Conservation (phyloP, 2,329 filamentous ascomycete genomes). For the Ophiobolus disseminans region DNA sequence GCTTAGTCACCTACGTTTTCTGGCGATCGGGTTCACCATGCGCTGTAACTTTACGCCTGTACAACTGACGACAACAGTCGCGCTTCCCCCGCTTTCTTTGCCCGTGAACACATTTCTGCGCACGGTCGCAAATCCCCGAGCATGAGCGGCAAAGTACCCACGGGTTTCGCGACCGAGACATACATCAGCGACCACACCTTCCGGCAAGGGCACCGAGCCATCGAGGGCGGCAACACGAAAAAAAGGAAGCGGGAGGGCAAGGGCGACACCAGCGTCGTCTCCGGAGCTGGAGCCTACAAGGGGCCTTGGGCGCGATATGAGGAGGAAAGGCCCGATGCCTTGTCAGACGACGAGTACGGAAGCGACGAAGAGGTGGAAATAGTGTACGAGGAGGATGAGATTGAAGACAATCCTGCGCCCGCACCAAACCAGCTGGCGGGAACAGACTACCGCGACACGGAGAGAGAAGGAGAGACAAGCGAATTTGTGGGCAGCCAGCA, state of each 20-base stretch:
- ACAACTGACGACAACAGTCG: not conserved
- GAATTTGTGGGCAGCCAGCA: conserved; percentile 84
- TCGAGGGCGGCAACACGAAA: conserved; percentile 70
- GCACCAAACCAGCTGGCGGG: conserved; percentile 67
- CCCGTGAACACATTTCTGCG: too few species aligned
- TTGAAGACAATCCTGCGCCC: conserved; percentile 63
- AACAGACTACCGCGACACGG: conserved; percentile 58
- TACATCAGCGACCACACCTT: conserved; percentile 92
- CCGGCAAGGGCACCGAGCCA: conserved; percentile 81
- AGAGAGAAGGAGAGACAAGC: conserved; percentile 71
- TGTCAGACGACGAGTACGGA: conserved; percentile 66
- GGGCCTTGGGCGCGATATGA: conserved; percentile 93
- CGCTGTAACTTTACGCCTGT: too few species aligned
- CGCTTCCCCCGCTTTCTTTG: too few species aligned
- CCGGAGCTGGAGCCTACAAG: conserved; percentile 86
- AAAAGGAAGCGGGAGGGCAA: conserved; percentile 83
- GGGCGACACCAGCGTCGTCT: conserved; percentile 81
- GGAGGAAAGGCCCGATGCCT: conserved; percentile 71
- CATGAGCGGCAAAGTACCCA: conserved; percentile 59
- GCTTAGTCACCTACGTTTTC: conserved; percentile 27
- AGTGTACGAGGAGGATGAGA: conserved; percentile 77
- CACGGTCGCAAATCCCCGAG: not conserved
- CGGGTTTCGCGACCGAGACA: conserved; percentile 86
- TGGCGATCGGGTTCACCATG: not conserved
- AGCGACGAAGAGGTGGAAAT: conserved; percentile 77